Evolutionary conservation across 2,329 filamentous ascomycete genomes (phyloP), one percentile per base, ranked within the genome.

Genomic region (Colletotrichum aenigma): DNA sequence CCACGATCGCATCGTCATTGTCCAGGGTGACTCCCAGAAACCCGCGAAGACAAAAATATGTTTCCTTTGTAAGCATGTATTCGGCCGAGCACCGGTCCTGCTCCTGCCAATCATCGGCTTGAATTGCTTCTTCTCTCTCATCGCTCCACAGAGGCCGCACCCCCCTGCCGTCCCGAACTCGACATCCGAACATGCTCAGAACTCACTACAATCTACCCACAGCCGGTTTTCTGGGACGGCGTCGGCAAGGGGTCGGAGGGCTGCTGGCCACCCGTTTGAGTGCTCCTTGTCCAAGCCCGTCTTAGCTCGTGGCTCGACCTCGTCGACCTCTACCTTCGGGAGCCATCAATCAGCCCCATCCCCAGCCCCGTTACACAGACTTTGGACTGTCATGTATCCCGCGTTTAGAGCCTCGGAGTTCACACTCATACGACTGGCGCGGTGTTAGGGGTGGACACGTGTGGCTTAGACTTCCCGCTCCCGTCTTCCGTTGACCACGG

Each of bases 31-130:
- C 43, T 66, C n/a, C 26, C 6, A 13, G 48, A 43, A 55, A 8
- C 9, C 34, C 16, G 58, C n/a, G 24, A 36, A 55, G 66, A 76
- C 70, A 75, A 76, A 76, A 74, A 76, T 76, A 74, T 60, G 36
- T 58, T 70, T 66, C 65, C 66, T 76, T 66, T 70, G 74, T 76
- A 60, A 76, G 74, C 74, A 70, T 36, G 61, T 60, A 6, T 38
- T 60, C 52, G 32, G 13, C 43, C 66, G 15, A 56, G 24, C 66
- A 55, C 16, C n/a, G 26, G 30, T 69, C 28, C 6, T 38, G 21
- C 5, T 24, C 24, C 24, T 55, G 24, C 74, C 74, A 76, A 76
- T 76, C 66, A 75, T 28, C 30, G 28, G 28, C 3, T n/a, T 24
- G 18, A 36, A 66, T 26, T 52, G 32, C 36, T 7, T 55, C 36